phyloP scores from a whole-genome alignment of 148 eudicot species.

The Limonium bicolor region DNA sequence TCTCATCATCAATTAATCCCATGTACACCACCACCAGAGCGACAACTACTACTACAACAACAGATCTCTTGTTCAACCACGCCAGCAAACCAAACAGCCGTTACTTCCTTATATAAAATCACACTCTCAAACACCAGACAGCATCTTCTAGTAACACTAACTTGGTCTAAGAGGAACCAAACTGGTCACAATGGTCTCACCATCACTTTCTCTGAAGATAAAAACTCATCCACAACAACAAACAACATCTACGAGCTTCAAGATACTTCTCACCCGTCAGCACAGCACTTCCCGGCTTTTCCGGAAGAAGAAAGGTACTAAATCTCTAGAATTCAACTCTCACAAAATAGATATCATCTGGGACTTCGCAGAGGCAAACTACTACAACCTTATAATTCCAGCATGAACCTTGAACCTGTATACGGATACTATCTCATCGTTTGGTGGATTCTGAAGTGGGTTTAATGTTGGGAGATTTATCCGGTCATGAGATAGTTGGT shows the following conservation, averaged over 20 bases:
- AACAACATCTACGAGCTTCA: conserved; percentile 8
- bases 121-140: conserved; percentile 17
- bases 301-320: conserved; percentile 23
- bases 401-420: conserved; percentile 40
- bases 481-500: no score
- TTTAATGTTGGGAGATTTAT: conserved; percentile 38
- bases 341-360: conserved; percentile 29
- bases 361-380: conserved; percentile 56
- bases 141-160: conserved; percentile 28
- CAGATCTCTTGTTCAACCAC: conserved; percentile 16
- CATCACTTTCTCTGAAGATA: conserved; percentile 8
- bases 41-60: conserved; percentile 11
- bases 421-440: conserved; percentile 25
- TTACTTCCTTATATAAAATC: conserved; percentile 36
- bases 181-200: conserved; percentile 5
- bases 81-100: conserved; percentile 51
- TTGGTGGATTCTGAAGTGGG: conserved; percentile 19
- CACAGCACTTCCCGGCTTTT: neutral
- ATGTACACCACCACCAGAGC: no score
- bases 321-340: conserved; percentile 13
- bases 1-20: no score
- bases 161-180: conserved; percentile 53
- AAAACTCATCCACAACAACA: neutral
- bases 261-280: no score
- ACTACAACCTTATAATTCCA: conserved; percentile 26